Evolutionary conservation across 2,329 filamentous ascomycete species (phyloP).

Genomic region (Aspergillus bombycis): DNA sequence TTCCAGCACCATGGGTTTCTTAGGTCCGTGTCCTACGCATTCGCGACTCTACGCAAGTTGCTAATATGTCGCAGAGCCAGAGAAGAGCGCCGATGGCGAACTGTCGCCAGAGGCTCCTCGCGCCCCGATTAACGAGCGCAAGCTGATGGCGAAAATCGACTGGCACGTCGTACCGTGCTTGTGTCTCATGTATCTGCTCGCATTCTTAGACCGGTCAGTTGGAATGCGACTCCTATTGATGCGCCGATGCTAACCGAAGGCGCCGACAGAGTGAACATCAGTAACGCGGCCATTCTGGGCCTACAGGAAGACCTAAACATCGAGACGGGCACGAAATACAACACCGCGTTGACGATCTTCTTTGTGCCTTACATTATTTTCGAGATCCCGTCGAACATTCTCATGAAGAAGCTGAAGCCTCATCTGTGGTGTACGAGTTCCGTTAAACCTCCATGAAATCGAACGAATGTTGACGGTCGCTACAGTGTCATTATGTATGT

Average conservation of each 20-base stretch:
- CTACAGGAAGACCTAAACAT: constrained; percentile 66
- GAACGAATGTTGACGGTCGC: constrained; percentile 1
- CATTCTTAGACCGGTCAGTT: constrained; percentile 62
- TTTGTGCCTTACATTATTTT: constrained; percentile 74
- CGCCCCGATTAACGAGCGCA: constrained; percentile 55
- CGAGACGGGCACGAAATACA: constrained; percentile 61
- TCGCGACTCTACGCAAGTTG: neutral
- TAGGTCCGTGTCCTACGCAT: neutral
- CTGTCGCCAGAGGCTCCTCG: constrained; percentile 27
- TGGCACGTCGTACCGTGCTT: constrained; percentile 72
- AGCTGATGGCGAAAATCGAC: constrained; percentile 71
- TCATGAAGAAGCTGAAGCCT: constrained; percentile 69
- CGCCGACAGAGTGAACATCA: constrained; percentile 69
- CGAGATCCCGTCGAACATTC: constrained; percentile 70
- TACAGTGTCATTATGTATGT: constrained; percentile 75
- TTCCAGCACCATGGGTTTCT: neutral
- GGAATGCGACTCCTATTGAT: constrained; percentile 13
- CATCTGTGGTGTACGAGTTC: constrained; percentile 62
- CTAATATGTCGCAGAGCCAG: neutral
- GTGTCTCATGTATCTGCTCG: constrained; percentile 70
- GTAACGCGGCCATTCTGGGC: constrained; percentile 72
- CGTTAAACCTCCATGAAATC: neutral
- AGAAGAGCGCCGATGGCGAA: neutral
- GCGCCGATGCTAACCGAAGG: neutral
- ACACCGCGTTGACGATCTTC: constrained; percentile 77